Base-by-base conservation (phyloP, 495 filamentous ascomycete genomes). In the Margaritispora aquatica region DNA sequence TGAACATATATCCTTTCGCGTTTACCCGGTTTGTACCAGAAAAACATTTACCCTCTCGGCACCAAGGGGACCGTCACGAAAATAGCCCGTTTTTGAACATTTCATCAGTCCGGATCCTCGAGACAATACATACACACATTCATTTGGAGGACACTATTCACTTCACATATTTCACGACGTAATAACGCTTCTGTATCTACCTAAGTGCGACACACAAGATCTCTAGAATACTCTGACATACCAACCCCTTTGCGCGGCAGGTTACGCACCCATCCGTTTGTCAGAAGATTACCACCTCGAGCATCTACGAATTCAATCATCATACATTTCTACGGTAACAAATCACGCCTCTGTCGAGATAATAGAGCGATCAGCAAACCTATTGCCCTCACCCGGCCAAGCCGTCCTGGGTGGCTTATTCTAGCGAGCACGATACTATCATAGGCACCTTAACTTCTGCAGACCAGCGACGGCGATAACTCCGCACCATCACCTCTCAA, bases 21-120 rank as follows among this genome's bases (percentile, higher is more conserved):
- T 57, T 59, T 53, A 55, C 31, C 58, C 21, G 57, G 57, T 60
- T 47, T 22, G 57, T 57, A 26, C 20, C 38, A n/a, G 38, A 7
- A n/a, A 9, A 17, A 44, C 3, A 44, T 44, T 44, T 17, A 44
- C 38, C 8, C 38, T n/a, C n/a, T 3, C 17, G 15, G 38, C 38
- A 10, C 3, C 38, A 10, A 34, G 13, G 29, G 29, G 38, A n/a
- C 17, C 17, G 38, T 44, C 38, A 44, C 38, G 38, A n/a, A 44
- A 17, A n/a, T n/a, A n/a, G n/a, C 38, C 38, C 38, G 7, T 8
- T 34, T 34, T 15, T 34, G 29, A 34, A 5, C 29, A 34, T 5
- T 15, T 10, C 38, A 9, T 44, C 17, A 44, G 38, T n/a, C 38
- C 19, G 17, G 38, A 44, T 44, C 38, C 15, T 44, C 38, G 38